phyloP scores from a whole-genome alignment of 2,329 filamentous ascomycete genomes.

The Cercospora sojina region DNA sequence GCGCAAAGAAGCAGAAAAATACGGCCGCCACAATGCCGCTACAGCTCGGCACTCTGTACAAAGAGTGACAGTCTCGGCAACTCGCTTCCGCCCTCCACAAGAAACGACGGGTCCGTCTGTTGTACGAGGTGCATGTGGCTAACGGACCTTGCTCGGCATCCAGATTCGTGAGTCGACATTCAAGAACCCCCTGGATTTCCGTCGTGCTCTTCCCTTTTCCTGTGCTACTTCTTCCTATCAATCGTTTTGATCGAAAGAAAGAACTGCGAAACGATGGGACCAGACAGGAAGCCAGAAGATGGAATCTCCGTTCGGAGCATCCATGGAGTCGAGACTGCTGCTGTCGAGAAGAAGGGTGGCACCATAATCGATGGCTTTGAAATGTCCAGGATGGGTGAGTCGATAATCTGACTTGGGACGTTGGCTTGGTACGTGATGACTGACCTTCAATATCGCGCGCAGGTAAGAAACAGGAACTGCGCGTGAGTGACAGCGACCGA shows the following conservation, averaged over 20 bases:
- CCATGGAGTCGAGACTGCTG: conserved; percentile 24
- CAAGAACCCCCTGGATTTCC: conserved; percentile 9
- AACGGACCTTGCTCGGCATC: conserved; percentile 17
- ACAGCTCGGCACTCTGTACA: conserved; percentile 10
- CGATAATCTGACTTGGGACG: not conserved
- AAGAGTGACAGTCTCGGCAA: conserved; percentile 17
- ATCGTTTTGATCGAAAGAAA: conserved; percentile 1
- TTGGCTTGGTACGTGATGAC: not conserved
- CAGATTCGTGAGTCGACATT: conserved; percentile 5
- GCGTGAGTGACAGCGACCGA: conserved; percentile 32
- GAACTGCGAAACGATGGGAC: conserved; percentile 14
- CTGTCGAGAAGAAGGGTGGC: conserved; percentile 31
- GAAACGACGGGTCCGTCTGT: not conserved
- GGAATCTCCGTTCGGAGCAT: conserved; percentile 29
- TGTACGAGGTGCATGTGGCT: conserved; percentile 15
- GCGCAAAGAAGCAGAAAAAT: not conserved
- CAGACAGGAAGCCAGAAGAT: conserved; percentile 27
- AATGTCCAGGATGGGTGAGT: conserved; percentile 47
- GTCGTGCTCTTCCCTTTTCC: not conserved
- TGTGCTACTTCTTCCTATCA: not conserved
- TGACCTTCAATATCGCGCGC: not conserved
- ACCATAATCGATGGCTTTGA: conserved; percentile 43
- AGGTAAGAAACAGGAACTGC: conserved; percentile 51
- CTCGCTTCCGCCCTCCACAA: conserved; percentile 6
- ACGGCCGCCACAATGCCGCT: conserved; percentile 12